These are phyloP conservation scores for Ogataea pilisensis DNA, from an alignment of 805 yeast species.

Conservation along the genomic window DNA sequence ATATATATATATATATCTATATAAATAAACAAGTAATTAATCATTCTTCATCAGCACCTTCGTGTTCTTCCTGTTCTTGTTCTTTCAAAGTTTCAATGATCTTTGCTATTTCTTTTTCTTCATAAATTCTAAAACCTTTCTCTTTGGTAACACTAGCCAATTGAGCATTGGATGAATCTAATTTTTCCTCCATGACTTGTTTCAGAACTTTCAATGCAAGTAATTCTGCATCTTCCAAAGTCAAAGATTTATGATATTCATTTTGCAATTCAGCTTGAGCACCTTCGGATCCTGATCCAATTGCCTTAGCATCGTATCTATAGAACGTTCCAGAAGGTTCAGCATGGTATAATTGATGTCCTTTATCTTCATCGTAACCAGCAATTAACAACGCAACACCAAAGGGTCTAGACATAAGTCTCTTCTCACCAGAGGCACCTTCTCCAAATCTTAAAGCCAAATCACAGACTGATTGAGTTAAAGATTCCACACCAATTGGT, in stretches of 20 bases:
- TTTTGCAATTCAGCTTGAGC: slow-evolving; percentile 97
- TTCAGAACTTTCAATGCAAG: slow-evolving; percentile 83
- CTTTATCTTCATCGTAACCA: slow-evolving; percentile 87
- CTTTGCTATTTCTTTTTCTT: slow-evolving; percentile 75
- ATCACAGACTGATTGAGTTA: slow-evolving; percentile 96
- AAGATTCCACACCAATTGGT: slow-evolving; percentile 83
- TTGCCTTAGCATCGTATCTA: slow-evolving; percentile 97
- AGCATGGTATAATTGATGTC: slow-evolving; percentile 96
- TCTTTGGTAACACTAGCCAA: slow-evolving; percentile 87
- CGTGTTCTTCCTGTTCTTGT: slow-evolving; percentile 52
- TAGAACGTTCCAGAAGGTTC: slow-evolving; percentile 99
- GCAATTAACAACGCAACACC: slow-evolving; percentile 97
- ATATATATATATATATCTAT: no score
- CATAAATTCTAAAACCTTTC: slow-evolving; percentile 80
- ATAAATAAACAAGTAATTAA: background rate
- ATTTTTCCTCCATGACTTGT: slow-evolving; percentile 98
- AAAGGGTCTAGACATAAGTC: slow-evolving; percentile 96
- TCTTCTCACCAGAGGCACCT: slow-evolving; percentile 93
- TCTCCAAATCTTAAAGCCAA: slow-evolving; percentile 95
- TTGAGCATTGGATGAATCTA: slow-evolving; percentile 93
- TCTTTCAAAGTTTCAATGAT: slow-evolving; percentile 76
- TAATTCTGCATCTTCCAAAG: slow-evolving; percentile 88
- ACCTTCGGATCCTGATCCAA: slow-evolving; percentile 98
- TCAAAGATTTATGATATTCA: slow-evolving; percentile 89
- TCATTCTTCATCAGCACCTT: slow-evolving; percentile 1